Evolutionary conservation across 192 early-diverging fungal species (phyloP).

Genomic region (Radiomyces spectabilis): DNA sequence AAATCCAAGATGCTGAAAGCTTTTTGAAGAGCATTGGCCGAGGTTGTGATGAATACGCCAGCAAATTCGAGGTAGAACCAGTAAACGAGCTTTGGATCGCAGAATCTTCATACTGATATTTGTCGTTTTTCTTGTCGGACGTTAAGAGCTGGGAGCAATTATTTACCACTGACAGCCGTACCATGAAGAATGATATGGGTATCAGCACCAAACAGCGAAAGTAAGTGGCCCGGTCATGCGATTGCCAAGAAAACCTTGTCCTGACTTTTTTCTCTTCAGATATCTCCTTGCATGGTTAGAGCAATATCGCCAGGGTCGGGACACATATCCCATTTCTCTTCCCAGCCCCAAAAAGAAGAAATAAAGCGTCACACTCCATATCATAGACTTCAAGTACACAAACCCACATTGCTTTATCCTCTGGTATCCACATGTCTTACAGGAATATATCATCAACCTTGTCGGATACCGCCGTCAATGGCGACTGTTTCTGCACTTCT

Average conservation of each 20-base stretch:
- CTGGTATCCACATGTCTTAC: too few relatives aligned
- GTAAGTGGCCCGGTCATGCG: conserved; percentile 13
- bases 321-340: neutral
- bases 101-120: neutral
- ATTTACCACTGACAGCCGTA: conserved; percentile 39
- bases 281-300: conserved; percentile 47
- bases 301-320: conserved; percentile 23
- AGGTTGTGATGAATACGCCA: neutral
- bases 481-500: too few relatives aligned
- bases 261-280: neutral
- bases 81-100: neutral
- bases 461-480: too few relatives aligned
- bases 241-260: neutral
- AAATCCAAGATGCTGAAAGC: neutral
- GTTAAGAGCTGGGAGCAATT: conserved; percentile 51
- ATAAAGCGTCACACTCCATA: too few relatives aligned
- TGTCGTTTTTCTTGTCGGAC: too few relatives aligned
- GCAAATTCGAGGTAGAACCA: conserved; percentile 1
- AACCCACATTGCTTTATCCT: too few relatives aligned
- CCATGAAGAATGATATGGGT: conserved; percentile 51
- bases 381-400: too few relatives aligned
- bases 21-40: conserved; percentile 1
- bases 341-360: neutral
- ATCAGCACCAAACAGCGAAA: conserved; percentile 55
- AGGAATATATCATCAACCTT: too few relatives aligned